These are phyloP conservation scores for Naganishia cerealis DNA, from an alignment of 1,284 basidiomycete species.

Conservation along the genomic window DNA sequence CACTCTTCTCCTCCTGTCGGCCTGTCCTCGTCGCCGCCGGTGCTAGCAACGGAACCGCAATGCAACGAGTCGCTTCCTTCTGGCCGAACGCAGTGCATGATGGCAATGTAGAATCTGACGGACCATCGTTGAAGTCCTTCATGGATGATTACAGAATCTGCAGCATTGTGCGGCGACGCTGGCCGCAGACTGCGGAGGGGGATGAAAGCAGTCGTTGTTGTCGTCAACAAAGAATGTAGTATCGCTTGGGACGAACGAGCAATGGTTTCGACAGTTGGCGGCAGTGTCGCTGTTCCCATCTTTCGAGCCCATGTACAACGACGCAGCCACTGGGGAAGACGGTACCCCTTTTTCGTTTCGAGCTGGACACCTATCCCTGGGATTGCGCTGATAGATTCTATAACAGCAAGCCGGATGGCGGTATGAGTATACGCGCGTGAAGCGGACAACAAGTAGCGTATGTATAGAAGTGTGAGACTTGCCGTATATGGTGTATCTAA, in stretches of 20 bases:
- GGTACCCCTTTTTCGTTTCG: slow-evolving; percentile 57
- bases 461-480: background rate
- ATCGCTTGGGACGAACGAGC: background rate
- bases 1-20: background rate
- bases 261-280: background rate
- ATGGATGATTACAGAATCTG: slow-evolving; percentile 43
- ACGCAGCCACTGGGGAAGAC: slow-evolving; percentile 24
- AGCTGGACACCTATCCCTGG: slow-evolving; percentile 64
- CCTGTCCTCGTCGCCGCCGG: background rate
- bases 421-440: background rate
- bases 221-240: slow-evolving; percentile 2
- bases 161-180: background rate
- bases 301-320: background rate
- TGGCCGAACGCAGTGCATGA: slow-evolving; percentile 37
- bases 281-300: background rate
- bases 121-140: slow-evolving; percentile 46
- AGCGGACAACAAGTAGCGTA: background rate
- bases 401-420: background rate
- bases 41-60: background rate
- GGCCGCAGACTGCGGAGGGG: slow-evolving; percentile 39
- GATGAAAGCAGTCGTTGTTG: slow-evolving; percentile 39
- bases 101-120: slow-evolving; percentile 45
- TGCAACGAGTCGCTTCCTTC: slow-evolving; percentile 33
- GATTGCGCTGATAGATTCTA: slow-evolving; percentile 45
- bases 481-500: slow-evolving; percentile 6